Base-by-base conservation (phyloP, 768 basidiomycete genomes). In the Filobasidium wieringae region DNA sequence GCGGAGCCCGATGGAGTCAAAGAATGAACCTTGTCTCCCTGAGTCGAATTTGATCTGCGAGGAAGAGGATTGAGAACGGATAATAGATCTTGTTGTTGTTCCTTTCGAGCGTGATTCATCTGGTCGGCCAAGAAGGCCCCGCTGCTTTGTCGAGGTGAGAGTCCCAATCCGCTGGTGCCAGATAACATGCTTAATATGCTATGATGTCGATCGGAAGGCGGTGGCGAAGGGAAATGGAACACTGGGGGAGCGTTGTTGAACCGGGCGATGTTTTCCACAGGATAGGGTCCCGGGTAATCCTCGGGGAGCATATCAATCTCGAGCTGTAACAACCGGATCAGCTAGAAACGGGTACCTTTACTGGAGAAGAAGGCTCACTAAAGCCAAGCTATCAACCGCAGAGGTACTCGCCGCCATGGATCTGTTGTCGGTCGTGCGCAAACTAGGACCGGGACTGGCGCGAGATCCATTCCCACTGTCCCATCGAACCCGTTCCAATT, bases 221-320 rank as follows among this genome's bases (percentile, higher is more conserved):
- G 57, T 12, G 57, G 57, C 4, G 51, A 52, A 9, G 57, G 57
- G 27, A 58, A 58, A 51, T 53, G 51, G 27, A 58, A 53, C 7
- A 24, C 51, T 29, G 39, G 36, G 17, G 37, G 51, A 14, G 41
- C 31, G 30, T 37, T 32, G 12, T 47, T 58, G 57, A 58, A 58
- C 14, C 34, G 27, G 15, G 34, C 32, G 17, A 40, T 31, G 11
- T 57, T 45, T 33, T 15, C 29, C 1, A 24, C 49, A n/a, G 19
- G 7, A 22, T 40, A 31, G 4, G 29, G 1, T 8, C 47, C 43
- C 4, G 14, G 22, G 19, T 47, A 26, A 22, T 47, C 43, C 15
- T 2, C 5, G 4, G 43, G 43, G 14, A 47, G 43, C 14, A 47
- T 19, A 24, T 47, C 43, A 5, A 47, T 47, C 14, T 47, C 43